Evolutionary conservation across 2,329 filamentous ascomycete species (phyloP), one percentile per base, ranked within the genome.

Genomic region (Penicillium sp.): DNA sequence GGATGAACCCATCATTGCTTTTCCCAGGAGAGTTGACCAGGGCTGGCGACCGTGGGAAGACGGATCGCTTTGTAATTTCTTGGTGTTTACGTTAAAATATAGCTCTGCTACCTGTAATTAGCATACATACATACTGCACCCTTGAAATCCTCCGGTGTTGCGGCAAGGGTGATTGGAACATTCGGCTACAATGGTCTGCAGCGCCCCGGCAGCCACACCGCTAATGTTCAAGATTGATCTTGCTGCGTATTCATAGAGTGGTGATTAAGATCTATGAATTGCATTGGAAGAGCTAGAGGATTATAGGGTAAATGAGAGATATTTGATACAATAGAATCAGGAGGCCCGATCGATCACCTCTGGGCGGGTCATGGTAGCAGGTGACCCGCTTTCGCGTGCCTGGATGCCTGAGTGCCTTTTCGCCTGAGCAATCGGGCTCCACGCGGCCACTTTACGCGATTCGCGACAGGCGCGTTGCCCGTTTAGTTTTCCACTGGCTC

Each of bases 401-500:
- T 44, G 38, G 28, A 12, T 56, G 53, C 53, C 42, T 56, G 28
- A 44, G 13, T 58, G 63, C 63, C 65, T 69, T 62, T 24, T 53
- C 59, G 69, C 69, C 70, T 74, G 44, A 72, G 70, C 68, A 68
- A 65, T n/a, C 15, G 44, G 53, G 53, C 26, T 45, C 61, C 22
- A 60, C 66, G 65, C 70, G 71, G 60, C 72, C 74, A 77, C 74
- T 76, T 76, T 72, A 76, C 74, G 74, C 74, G 75, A 66, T 61
- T 58, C 61, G 64, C 64, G 61, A 60, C 54, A 57, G 55, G 57
- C 65, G 65, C 66, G 66, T 64, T 57, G 40, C 51, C 57, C 63
- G 60, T 58, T 54, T 61, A 62, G 40, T 66, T 68, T 68, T 66
- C 63, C 63, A 62, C 61, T 37, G 60, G 50, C 44, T 50, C 59